A percentile compares a stretch with the other conserved stretches of the same genome.
These are phyloP conservation scores for Tetrapyrgos nigripes DNA, from an alignment of 1,284 basidiomycete genomes.

Conservation along the genomic window DNA sequence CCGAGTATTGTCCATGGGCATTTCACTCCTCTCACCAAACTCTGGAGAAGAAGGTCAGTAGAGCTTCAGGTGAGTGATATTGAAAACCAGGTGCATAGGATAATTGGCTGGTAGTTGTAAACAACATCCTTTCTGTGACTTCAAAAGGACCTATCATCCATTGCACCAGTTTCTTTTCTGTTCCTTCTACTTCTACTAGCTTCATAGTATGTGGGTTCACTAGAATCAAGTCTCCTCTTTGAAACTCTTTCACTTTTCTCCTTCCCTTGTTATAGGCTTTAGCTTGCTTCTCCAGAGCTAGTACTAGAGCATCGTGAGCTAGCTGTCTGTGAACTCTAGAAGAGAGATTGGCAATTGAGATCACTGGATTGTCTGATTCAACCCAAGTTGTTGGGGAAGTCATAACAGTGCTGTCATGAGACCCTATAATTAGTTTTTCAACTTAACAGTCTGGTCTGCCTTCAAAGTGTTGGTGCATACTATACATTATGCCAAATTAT, in stretches of 20 bases:
- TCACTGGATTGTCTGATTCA: no score
- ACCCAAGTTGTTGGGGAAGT: no score
- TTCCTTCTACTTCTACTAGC: neutral
- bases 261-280: slow-evolving; percentile 4
- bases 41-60: slow-evolving; percentile 1
- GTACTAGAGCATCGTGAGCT: neutral
- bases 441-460: no score
- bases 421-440: no score
- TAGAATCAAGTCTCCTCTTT: neutral
- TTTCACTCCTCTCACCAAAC: slow-evolving; percentile 11
- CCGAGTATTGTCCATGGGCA: slow-evolving; percentile 24
- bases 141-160: slow-evolving; percentile 3
- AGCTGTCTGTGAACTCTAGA: neutral
- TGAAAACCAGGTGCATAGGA: slow-evolving; percentile 8
- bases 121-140: neutral
- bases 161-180: neutral
- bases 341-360: no score
- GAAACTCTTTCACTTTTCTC: neutral
- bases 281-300: slow-evolving; percentile 2
- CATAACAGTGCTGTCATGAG: no score
- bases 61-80: slow-evolving; percentile 3
- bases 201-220: neutral
- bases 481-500: no score
- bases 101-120: neutral
- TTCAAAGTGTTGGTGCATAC: no score